Base-by-base conservation (phyloP, 345 rosid genomes). In the Aurinia saxatilis region DNA sequence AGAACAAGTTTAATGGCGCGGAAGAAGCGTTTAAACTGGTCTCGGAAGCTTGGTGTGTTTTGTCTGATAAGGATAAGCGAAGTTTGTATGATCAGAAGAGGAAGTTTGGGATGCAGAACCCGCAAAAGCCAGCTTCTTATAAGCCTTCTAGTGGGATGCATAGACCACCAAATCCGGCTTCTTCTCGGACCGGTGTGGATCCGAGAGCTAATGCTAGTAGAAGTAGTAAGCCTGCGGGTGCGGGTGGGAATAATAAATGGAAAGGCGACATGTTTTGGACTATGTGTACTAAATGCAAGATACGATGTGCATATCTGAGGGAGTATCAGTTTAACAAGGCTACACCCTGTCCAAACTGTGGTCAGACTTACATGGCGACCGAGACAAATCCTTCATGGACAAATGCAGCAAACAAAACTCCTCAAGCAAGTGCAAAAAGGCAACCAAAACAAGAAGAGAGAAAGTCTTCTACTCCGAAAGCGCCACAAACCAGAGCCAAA, bases 11-110 rank as follows among this genome's bases (percentile, higher is more conserved):
- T 44, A 37, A 72, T 2, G 96, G 95, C 18, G 88, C 95, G 0
- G 90, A 81, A 61, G 92, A 83, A 5, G 98, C 98, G 29, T 91
- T 91, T 66, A 85, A 88, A 67, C 57, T 84, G 68, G 84, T 86
- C 58, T 80, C 73, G 0, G 73, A 84, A 72, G 88, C 86, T 57
- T 86, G 91, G 90, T 75, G 73, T 77, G 53, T 86, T 30, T 74
- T 91, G 18, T 84, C 96, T 3, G 88, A 85, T 50, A 80, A 78
- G 70, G 55, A 67, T 42, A 81, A 71, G 84, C 81, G 98, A 68
- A 1, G 50, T 41, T 78, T 80, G 31, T 87, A 79, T 71, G 80
- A 90, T 76, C 77, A 79, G 50, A 82, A 75, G 68, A 70, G 84
- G 75, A 82, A 73, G 61, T 41, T 73, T 63, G 68, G 75, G 65